Percentiles rank a stretch among this genome's conserved stretches.
Conservation (phyloP, 306 rosid genomes). For the Sechiopsis laciniata region DNA sequence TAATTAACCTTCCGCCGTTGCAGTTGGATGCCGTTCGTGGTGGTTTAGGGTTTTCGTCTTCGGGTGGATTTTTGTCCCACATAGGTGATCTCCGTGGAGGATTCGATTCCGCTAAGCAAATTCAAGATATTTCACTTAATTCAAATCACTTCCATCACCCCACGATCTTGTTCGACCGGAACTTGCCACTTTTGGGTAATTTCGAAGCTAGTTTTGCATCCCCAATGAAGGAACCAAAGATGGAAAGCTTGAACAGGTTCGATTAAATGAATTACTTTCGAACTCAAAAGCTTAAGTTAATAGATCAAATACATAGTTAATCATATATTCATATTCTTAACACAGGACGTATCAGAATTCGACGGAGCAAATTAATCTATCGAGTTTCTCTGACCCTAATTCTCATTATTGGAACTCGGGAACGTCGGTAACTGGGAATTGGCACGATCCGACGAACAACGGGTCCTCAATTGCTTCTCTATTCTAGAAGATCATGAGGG, state of each 20-base stretch:
- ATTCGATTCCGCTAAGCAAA: constrained; percentile 30
- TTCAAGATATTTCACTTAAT: constrained; percentile 23
- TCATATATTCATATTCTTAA: constrained; percentile 12
- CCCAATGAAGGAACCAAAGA: constrained; percentile 50
- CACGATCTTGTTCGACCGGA: constrained; percentile 39
- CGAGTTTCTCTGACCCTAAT: constrained; percentile 37
- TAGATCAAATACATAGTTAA: neutral
- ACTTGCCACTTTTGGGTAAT: constrained; percentile 30
- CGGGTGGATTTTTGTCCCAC: constrained; percentile 29
- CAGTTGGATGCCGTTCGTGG: constrained; percentile 25
- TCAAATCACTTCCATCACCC: constrained; percentile 39
- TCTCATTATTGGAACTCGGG: constrained; percentile 58
- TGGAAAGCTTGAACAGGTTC: constrained; percentile 44
- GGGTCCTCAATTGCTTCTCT: constrained; percentile 73
- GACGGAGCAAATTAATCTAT: constrained; percentile 49
- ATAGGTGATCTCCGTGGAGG: constrained; percentile 33
- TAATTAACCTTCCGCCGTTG: constrained; percentile 45
- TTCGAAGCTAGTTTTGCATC: constrained; percentile 21
- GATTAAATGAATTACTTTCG: neutral
- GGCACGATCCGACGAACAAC: constrained; percentile 59
- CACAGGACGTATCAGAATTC: constrained; percentile 34
- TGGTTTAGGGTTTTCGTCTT: constrained; percentile 43
- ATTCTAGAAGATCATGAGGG: constrained; percentile 38
- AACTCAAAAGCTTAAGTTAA: neutral
- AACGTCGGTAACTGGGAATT: constrained; percentile 30